Evolutionary conservation across 1,284 basidiomycete species (phyloP).

Genomic region (Neonothopanus nambi): DNA sequence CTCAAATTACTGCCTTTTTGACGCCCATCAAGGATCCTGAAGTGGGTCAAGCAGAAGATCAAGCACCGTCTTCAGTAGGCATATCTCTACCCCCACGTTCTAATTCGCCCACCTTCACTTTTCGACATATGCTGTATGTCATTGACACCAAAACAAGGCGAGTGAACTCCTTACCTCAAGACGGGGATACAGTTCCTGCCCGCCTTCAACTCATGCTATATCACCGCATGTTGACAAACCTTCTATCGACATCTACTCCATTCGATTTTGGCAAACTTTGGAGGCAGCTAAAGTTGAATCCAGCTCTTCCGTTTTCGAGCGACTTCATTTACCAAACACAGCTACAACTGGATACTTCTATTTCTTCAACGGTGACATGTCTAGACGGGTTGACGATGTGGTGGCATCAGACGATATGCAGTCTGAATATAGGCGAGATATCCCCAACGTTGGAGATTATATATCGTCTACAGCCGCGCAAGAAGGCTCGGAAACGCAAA

Average conservation of each 20-base stretch:
- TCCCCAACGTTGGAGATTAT: slow-evolving; percentile 46
- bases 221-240: slow-evolving; percentile 63
- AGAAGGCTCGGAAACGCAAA: not conserved
- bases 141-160: slow-evolving; percentile 80
- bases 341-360: slow-evolving; percentile 35
- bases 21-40: not conserved
- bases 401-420: slow-evolving; percentile 31
- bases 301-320: slow-evolving; percentile 49
- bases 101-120: not conserved
- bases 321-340: slow-evolving; percentile 55
- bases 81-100: not conserved
- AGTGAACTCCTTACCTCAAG: slow-evolving; percentile 51
- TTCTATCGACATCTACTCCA: slow-evolving; percentile 42
- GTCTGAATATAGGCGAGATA: slow-evolving; percentile 37
- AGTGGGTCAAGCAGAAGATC: not conserved
- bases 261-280: slow-evolving; percentile 63
- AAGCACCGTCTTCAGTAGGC: not conserved
- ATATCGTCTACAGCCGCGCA: slow-evolving; percentile 44
- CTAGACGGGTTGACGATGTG: slow-evolving; percentile 37
- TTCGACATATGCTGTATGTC: slow-evolving; percentile 46
- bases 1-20: slow-evolving; percentile 14
- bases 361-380: slow-evolving; percentile 34
- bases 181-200: slow-evolving; percentile 63
- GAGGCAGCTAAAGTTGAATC: slow-evolving; percentile 48
- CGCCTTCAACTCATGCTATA: slow-evolving; percentile 87